Evolutionary conservation across 345 rosid genomes (phyloP).

Genomic region (Euclidium syriacum): DNA sequence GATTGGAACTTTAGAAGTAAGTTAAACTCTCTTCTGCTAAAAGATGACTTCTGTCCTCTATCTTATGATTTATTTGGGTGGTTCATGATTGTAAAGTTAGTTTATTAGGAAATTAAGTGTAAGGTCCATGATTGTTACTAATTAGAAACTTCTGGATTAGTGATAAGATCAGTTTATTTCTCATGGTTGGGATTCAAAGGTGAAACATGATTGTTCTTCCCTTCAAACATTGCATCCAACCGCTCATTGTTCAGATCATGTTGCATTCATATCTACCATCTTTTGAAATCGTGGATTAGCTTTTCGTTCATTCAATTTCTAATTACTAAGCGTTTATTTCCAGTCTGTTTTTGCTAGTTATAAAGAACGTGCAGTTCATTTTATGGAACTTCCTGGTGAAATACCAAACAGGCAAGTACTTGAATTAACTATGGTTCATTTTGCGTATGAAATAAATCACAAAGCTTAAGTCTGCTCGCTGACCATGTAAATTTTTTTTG

Average conservation of each 20-base stretch:
- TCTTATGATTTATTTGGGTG: neutral
- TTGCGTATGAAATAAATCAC: conserved; percentile 10
- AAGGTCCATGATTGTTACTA: neutral
- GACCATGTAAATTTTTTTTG: conserved; percentile 19
- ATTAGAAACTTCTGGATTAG: neutral
- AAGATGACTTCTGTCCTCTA: neutral
- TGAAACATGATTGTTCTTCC: neutral
- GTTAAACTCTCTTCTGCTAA: conserved; percentile 27
- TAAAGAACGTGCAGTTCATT: conserved; percentile 90
- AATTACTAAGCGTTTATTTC: conserved; percentile 12
- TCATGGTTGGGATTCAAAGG: conserved; percentile 1
- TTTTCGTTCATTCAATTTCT: neutral
- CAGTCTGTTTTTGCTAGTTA: conserved; percentile 90
- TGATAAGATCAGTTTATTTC: neutral
- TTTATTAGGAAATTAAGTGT: neutral
- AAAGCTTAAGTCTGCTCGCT: conserved; percentile 9
- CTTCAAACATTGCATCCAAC: neutral
- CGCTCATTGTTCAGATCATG: neutral
- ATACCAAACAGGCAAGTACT: conserved; percentile 85
- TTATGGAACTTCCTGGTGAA: conserved; percentile 99
- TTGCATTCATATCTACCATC: conserved; percentile 6
- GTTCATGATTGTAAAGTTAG: neutral
- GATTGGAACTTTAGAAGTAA: conserved; percentile 84
- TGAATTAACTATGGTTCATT: conserved; percentile 7
- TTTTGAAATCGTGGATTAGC: neutral